Conservation (phyloP, 1,284 basidiomycete genomes). For the Omphalotus olearius region DNA sequence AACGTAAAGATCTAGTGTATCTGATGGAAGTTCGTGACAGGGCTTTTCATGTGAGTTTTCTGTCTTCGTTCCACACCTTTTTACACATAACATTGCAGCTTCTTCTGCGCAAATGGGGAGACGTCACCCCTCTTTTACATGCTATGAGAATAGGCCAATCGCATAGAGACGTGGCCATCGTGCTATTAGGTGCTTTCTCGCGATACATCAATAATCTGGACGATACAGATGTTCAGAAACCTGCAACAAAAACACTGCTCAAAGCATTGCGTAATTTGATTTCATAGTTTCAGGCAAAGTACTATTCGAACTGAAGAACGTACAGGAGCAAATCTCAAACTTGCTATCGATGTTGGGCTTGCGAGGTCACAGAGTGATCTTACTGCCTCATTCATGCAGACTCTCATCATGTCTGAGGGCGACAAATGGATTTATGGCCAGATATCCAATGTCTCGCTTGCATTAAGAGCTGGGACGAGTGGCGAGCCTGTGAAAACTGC, state of each 20-base stretch:
- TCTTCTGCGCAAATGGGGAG: constrained; percentile 67
- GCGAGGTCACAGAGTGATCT: constrained; percentile 74
- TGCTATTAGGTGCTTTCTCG: constrained; percentile 76
- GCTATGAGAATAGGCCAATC: constrained; percentile 75
- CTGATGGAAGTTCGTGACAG: constrained; percentile 77
- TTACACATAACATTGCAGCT: constrained; percentile 37
- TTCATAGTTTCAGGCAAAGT: not conserved
- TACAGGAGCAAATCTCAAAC: constrained; percentile 71
- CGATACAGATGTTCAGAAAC: constrained; percentile 55
- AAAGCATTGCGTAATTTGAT: constrained; percentile 63
- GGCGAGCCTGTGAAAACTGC: constrained; percentile 69
- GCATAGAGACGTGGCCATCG: constrained; percentile 71
- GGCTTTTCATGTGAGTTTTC: constrained; percentile 62
- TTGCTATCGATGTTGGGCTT: constrained; percentile 79
- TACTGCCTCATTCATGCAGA: constrained; percentile 79
- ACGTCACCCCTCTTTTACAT: constrained; percentile 73
- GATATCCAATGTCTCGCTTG: constrained; percentile 52
- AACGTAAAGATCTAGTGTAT: constrained; percentile 68
- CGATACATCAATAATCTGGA: constrained; percentile 76
- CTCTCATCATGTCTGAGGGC: constrained; percentile 82
- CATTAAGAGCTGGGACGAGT: constrained; percentile 55
- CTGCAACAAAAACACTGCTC: constrained; percentile 59
- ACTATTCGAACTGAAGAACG: constrained; percentile 11
- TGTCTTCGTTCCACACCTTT: not conserved
- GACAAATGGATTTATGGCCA: constrained; percentile 73